Base-by-base conservation (phyloP, 768 basidiomycete genomes). In the Sistotremastrum suecicum region DNA sequence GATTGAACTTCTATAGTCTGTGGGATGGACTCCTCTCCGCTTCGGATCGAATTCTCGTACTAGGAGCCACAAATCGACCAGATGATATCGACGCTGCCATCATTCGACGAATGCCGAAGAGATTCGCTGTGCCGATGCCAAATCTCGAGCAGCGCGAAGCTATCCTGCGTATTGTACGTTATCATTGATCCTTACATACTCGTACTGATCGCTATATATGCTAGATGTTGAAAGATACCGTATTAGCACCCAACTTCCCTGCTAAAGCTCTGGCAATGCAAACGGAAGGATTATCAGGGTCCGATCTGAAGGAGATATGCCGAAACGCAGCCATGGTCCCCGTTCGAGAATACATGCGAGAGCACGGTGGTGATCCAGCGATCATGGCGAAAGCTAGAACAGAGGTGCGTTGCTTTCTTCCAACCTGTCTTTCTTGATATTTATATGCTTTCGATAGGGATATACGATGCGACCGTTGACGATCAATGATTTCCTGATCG, bases 61-160 rank as follows among this genome's bases (percentile, higher is more conserved):
- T 99, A 2, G 94, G 94, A 10, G 92, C 94, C 0, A 98, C 94
- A 5, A 98, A 99, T 60, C 69, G 94, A 48, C 91, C 92, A 12
- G 83, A 82, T 56, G 95, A 98, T 52, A 89, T 90, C 45, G 87
- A 90, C 56, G 64, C 78, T 2, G 85, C 87, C 30, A 84, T 91
- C 52, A 66, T 90, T 28, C 74, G 86, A n/a, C 81, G 92, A n/a
- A 91, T 99, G 90, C 95, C 95, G 1, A 97, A 94, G 61, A 86
- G 91, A 7, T 97, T 97, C 59, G 74, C 84, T 1, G 74, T 99
- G 47, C 69, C 75, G 4, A 68, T 97, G 10, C 95, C 95, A 3
- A 77, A 84, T 47, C 58, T 62, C 5, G 72, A 78, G 3, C 91
- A 97, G 53, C 72, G 95, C 33, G 64, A 76, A 44, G 89, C 84